Evolutionary conservation across 768 basidiomycete species (phyloP).

Genomic region (Suillus discolor): DNA sequence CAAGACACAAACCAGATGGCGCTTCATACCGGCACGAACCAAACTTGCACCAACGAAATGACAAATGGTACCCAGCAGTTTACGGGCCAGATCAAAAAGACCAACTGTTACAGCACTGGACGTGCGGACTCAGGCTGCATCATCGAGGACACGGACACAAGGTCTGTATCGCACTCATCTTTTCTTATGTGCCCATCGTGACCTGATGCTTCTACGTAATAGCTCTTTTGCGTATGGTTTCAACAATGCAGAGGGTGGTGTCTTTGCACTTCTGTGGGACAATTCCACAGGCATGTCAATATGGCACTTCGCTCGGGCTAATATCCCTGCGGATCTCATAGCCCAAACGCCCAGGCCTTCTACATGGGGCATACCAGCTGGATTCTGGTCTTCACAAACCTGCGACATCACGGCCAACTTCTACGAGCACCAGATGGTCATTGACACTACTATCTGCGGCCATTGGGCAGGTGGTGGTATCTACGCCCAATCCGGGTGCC

Average conservation of each 20-base stretch:
- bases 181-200: conserved; percentile 30
- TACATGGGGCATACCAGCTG: conserved; percentile 56
- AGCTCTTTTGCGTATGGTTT: conserved; percentile 43
- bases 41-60: conserved; percentile 32
- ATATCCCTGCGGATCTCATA: conserved; percentile 55
- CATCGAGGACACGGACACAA: conserved; percentile 42
- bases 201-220: conserved; percentile 22
- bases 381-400: conserved; percentile 47
- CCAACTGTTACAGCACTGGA: conserved; percentile 43
- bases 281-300: conserved; percentile 47
- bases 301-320: conserved; percentile 56
- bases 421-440: conserved; percentile 49
- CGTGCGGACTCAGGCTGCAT: conserved; percentile 51
- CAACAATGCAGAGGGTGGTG: conserved; percentile 46
- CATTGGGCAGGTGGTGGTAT: conserved; percentile 27
- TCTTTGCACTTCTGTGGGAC: conserved; percentile 59
- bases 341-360: conserved; percentile 45
- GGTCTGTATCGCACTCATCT: background rate
- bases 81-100: conserved; percentile 22
- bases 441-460: conserved; percentile 38
- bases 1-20: conserved; percentile 62
- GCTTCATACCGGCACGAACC: conserved; percentile 56
- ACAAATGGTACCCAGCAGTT: conserved; percentile 14
- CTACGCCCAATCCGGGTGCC: conserved; percentile 33
- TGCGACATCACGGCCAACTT: conserved; percentile 56